Evolutionary conservation across 495 filamentous ascomycete genomes (phyloP), one percentile per base, ranked within the genome.

Genomic region (Podospora comata): DNA sequence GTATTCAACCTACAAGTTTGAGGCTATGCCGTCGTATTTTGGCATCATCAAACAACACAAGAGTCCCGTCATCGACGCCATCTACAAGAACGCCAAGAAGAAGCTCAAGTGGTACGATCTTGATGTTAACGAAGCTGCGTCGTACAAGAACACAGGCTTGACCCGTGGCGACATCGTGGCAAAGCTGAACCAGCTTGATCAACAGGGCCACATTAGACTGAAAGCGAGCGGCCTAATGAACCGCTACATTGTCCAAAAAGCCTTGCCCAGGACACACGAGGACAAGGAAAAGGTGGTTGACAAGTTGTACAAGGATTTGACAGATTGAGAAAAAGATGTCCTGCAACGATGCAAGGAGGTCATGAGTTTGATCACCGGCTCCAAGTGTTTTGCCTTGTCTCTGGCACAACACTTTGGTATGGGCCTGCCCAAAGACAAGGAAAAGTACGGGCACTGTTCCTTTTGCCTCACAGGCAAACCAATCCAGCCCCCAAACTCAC

Each of bases 361-460:
- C 23, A 78, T 85, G 48, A 72, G 78, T 20, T 74, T 88, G 5
- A 76, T 89, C 60, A 87, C 85, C 1, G 76, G 73, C 7, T 66
- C 65, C 7, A 71, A 68, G 26, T 88, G 85, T 68, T 83, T 85
- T 67, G 81, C 82, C 7, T 70, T 70, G 5, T 72, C 77, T 4
- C 78, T 89, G 0, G 84, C 87, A 2, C 67, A 76, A 13, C 81
- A 88, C 70, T 88, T 89, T 67, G 86, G 85, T 39, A 87, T 87
- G 70, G 70, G 74, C 9, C 69, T 80, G 2, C 80, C 83, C 0
- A 74, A 75, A 6, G 75, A 76, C 0, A 77, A 74, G 16, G 58
- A 65, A 0, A 79, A 77, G 27, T 88, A 86, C 65, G 84, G 80
- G 0, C 81, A 84, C 65, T 88, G 87, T 72, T 83, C 79, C 1